These are phyloP conservation scores for Bacidia rubella DNA, from an alignment of 495 filamentous ascomycete species.

Conservation along the genomic window DNA sequence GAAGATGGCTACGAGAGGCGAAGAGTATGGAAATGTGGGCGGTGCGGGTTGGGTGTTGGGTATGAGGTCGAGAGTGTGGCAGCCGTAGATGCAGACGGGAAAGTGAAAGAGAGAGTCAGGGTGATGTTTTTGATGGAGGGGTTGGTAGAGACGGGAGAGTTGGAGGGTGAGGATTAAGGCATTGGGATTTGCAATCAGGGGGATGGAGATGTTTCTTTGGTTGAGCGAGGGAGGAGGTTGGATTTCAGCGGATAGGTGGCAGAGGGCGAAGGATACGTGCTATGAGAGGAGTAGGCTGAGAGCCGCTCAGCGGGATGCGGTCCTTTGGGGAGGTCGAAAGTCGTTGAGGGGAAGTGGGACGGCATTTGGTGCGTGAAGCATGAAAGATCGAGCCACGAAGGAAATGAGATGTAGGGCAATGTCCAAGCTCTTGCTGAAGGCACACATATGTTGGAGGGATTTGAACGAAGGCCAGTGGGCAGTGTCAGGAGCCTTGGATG, in stretches of 20 bases:
- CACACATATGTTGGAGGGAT: too few relatives aligned
- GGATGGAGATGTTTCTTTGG: too few relatives aligned
- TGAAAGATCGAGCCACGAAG: too few relatives aligned
- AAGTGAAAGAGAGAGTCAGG: conserved; percentile 19
- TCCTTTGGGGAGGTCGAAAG: too few relatives aligned
- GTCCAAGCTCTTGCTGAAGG: too few relatives aligned
- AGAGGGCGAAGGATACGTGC: background rate
- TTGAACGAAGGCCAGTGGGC: too few relatives aligned
- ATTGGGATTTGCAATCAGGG: conserved; percentile 13
- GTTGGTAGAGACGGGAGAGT: conserved; percentile 37
- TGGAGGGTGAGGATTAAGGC: conserved; percentile 21
- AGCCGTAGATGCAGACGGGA: conserved; percentile 11
- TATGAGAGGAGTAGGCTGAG: background rate
- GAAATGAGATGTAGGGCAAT: too few relatives aligned
- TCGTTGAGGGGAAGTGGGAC: too few relatives aligned
- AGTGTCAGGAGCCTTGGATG: too few relatives aligned
- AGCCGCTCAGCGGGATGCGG: too few relatives aligned
- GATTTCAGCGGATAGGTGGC: conserved; percentile 4
- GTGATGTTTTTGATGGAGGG: conserved; percentile 50
- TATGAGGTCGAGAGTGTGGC: conserved; percentile 33
- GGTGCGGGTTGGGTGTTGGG: conserved; percentile 51
- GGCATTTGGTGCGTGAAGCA: too few relatives aligned
- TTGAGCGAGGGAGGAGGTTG: conserved; percentile 24
- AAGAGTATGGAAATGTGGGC: conserved; percentile 41
- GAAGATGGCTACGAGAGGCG: conserved; percentile 67